Percentiles rank a stretch among this genome's conserved stretches.
These are phyloP conservation scores for Castanea sativa DNA, from an alignment of 306 rosid species.

Conservation along the genomic window DNA sequence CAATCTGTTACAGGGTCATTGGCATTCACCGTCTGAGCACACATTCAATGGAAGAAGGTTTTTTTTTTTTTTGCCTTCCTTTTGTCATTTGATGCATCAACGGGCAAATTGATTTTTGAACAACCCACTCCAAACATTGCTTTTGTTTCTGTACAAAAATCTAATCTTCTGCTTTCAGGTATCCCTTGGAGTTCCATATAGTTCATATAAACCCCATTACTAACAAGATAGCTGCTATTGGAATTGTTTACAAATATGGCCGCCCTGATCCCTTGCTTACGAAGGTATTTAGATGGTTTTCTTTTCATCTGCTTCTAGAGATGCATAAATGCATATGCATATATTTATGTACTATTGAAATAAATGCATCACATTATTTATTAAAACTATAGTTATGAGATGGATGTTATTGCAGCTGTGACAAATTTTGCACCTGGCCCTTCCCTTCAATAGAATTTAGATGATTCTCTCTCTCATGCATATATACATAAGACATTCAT, in stretches of 20 bases:
- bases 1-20: conserved; percentile 57
- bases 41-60: conserved; percentile 60
- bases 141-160: neutral
- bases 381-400: neutral
- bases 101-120: too few species aligned
- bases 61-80: neutral
- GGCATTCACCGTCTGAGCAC: conserved; percentile 92
- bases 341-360: neutral
- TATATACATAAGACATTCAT: neutral
- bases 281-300: conserved; percentile 35
- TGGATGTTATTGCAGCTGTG: neutral
- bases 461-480: neutral
- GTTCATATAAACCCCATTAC: conserved; percentile 42
- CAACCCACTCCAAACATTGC: neutral
- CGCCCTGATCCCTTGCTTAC: conserved; percentile 57
- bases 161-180: conserved; percentile 33
- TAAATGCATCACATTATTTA: neutral
- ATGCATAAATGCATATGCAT: neutral
- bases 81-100: neutral
- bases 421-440: neutral
- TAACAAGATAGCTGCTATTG: conserved; percentile 51
- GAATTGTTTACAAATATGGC: conserved; percentile 57
- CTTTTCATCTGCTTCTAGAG: neutral
- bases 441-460: conserved; percentile 55
- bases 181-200: conserved; percentile 58